These are phyloP conservation scores for Fusarium dlaminii DNA, from an alignment of 2,329 filamentous ascomycete species.

Conservation along the genomic window DNA sequence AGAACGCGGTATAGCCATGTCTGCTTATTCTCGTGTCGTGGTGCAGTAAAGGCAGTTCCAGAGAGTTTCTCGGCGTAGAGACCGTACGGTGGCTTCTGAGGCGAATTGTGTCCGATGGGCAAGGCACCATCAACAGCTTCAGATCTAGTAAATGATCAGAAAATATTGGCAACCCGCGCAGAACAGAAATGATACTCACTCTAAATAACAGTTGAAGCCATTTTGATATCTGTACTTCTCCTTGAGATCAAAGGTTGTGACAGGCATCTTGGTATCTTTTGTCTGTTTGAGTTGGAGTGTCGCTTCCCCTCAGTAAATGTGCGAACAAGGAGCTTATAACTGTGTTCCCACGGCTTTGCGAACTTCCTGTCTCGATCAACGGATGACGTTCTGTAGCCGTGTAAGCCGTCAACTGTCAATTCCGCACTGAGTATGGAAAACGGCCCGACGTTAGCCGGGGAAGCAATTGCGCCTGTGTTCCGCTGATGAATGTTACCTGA, in stretches of 20 bases:
- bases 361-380: constrained; percentile 18
- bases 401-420: constrained; percentile 37
- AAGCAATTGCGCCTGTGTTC: constrained; percentile 35
- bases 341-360: constrained; percentile 18
- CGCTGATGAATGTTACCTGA: constrained; percentile 22
- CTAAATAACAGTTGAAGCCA: constrained; percentile 80
- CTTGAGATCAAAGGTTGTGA: constrained; percentile 57
- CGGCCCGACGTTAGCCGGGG: constrained; percentile 45
- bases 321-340: constrained; percentile 37
- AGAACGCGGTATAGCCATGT: constrained; percentile 78
- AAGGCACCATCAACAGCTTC: constrained; percentile 80
- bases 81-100: constrained; percentile 80
- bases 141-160: constrained; percentile 59
- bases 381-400: constrained; percentile 36
- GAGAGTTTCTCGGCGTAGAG: constrained; percentile 86
- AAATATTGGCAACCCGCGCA: too few species aligned
- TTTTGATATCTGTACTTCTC: constrained; percentile 79
- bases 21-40: constrained; percentile 74
- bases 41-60: constrained; percentile 76
- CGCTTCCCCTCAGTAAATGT: not conserved
- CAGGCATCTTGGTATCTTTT: constrained; percentile 54
- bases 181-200: constrained; percentile 60
- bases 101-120: constrained; percentile 80
- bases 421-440: constrained; percentile 38
- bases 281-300: not conserved